Evolutionary conservation across 768 basidiomycete genomes (phyloP).

Genomic region (Calocybe cyanea): DNA sequence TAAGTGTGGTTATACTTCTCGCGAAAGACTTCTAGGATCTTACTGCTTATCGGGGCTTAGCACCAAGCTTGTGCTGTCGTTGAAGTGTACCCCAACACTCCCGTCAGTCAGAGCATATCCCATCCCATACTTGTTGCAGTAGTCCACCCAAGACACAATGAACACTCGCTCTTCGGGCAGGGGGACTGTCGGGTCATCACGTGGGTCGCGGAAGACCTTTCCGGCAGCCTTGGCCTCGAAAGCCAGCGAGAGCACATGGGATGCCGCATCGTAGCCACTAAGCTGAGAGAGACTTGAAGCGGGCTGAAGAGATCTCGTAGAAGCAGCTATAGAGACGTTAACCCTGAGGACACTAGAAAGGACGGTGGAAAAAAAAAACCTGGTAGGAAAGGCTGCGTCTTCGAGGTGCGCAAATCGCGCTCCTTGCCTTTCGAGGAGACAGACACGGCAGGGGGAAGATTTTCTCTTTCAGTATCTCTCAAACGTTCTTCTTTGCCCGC

Average conservation of each 20-base stretch:
- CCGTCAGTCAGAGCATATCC: slow-evolving; percentile 96
- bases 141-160: slow-evolving; percentile 98
- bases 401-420: slow-evolving; percentile 5
- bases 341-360: background rate
- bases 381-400: slow-evolving; percentile 2
- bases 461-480: slow-evolving; percentile 26
- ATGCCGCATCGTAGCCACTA: slow-evolving; percentile 67
- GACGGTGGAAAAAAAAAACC: slow-evolving; percentile 5
- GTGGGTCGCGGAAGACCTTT: slow-evolving; percentile 63
- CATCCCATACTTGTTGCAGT: slow-evolving; percentile 99
- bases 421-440: slow-evolving; percentile 12
- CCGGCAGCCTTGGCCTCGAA: slow-evolving; percentile 67
- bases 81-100: slow-evolving; percentile 93
- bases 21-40: slow-evolving; percentile 26
- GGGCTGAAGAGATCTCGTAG: slow-evolving; percentile 12
- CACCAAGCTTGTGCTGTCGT: slow-evolving; percentile 87
- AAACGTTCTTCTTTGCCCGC: slow-evolving; percentile 18
- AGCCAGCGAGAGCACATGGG: slow-evolving; percentile 45
- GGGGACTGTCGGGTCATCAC: slow-evolving; percentile 40
- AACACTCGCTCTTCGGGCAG: slow-evolving; percentile 76
- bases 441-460: slow-evolving; percentile 19
- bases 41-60: slow-evolving; percentile 85
- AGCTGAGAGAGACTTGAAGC: slow-evolving; percentile 22
- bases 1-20: background rate
- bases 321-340: slow-evolving; percentile 3